These are phyloP conservation scores for Cryptosporidium ryanae DNA, from an alignment of 169 alveolate genomes.

Conservation along the genomic window DNA sequence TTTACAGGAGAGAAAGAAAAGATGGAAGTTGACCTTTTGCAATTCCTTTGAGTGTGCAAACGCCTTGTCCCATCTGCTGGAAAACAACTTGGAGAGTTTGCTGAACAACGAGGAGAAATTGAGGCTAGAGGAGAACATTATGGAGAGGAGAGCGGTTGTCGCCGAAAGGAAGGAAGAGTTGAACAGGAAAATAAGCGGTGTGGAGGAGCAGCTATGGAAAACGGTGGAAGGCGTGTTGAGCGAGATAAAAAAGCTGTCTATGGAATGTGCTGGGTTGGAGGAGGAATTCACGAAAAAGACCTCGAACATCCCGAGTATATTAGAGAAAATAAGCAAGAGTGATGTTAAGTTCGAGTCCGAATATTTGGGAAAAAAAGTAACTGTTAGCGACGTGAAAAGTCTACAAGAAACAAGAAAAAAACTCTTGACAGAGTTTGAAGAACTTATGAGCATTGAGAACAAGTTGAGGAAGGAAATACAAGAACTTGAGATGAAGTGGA, in stretches of 20 bases:
- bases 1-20: constrained; percentile 39
- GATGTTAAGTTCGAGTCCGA: constrained; percentile 24
- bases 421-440: constrained; percentile 21
- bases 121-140: constrained; percentile 21
- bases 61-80: constrained; percentile 27
- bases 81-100: constrained; percentile 23
- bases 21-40: constrained; percentile 65
- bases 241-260: constrained; percentile 13
- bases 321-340: constrained; percentile 16
- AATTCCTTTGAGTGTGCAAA: constrained; percentile 29
- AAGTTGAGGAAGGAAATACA: constrained; percentile 29
- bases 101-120: constrained; percentile 22
- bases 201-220: constrained; percentile 6
- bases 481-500: constrained; percentile 55
- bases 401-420: constrained; percentile 30
- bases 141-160: constrained; percentile 19
- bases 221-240: constrained; percentile 1
- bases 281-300: constrained; percentile 32
- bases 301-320: constrained; percentile 49
- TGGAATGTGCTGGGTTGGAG: constrained; percentile 15
- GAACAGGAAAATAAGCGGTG: neutral
- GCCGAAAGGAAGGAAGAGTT: neutral
- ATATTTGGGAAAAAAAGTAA: constrained; percentile 32
- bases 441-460: constrained; percentile 30
- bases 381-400: constrained; percentile 43